Conservation (phyloP, 257 asterid genomes). For the Nicotiana paniculata region DNA sequence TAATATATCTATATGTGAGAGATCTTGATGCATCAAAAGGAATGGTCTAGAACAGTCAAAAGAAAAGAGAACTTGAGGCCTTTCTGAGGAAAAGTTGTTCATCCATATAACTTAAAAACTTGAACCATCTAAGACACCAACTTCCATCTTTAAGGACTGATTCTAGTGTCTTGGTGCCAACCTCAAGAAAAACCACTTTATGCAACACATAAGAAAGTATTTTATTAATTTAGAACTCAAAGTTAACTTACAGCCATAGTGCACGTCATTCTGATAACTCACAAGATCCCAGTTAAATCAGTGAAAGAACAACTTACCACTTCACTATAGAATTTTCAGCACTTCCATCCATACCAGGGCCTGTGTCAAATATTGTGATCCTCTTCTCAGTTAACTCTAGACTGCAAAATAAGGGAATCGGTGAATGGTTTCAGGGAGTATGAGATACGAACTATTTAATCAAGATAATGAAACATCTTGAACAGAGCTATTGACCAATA, state of each 20-base stretch:
- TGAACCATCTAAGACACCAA: neutral
- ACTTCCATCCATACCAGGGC: conserved; percentile 81
- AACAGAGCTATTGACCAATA: neutral
- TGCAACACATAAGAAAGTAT: neutral
- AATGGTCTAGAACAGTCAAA: neutral
- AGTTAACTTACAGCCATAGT: neutral
- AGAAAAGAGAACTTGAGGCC: neutral
- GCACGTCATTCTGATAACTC: neutral
- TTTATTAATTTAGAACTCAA: neutral
- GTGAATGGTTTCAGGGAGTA: conserved; percentile 4
- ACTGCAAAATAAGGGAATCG: conserved; percentile 32
- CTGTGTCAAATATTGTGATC: conserved; percentile 56
- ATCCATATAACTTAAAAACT: neutral
- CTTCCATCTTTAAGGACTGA: neutral
- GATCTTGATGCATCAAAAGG: neutral
- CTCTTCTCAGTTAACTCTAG: conserved; percentile 22
- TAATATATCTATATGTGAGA: neutral
- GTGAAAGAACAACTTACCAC: conserved; percentile 38
- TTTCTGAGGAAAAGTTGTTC: neutral
- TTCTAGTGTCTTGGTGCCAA: neutral
- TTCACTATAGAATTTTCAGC: conserved; percentile 48
- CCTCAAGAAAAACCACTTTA: neutral
- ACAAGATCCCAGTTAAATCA: neutral
- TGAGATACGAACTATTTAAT: neutral
- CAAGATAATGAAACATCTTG: neutral